Conservation (phyloP, 176 grass and related monocot genomes). For the Lolium perenne region DNA sequence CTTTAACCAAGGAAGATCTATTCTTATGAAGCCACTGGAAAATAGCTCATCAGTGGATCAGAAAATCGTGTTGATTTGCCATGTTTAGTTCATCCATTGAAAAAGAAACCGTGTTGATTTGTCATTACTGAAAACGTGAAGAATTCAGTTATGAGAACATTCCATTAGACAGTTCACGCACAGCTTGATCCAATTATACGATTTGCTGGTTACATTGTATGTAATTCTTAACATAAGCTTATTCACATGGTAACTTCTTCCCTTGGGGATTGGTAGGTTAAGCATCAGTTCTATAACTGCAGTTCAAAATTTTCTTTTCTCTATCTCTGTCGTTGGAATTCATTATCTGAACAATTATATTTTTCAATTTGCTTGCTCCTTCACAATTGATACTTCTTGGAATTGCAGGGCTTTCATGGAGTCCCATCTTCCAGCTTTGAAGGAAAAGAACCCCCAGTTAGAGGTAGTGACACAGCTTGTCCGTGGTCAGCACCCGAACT, state of each 20-base stretch:
- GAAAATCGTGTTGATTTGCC: not conserved
- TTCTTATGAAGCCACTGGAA: not conserved
- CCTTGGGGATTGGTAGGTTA: not conserved
- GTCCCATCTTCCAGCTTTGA: slow-evolving; percentile 67
- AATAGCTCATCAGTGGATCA: not conserved
- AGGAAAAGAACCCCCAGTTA: slow-evolving; percentile 75
- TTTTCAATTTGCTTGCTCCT: not conserved
- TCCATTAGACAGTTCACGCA: not conserved
- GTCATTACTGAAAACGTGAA: not conserved
- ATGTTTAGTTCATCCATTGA: not conserved
- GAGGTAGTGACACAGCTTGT: slow-evolving; percentile 64
- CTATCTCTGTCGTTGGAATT: not conserved
- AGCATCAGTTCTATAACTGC: not conserved
- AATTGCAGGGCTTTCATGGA: slow-evolving; percentile 89
- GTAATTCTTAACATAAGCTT: not conserved
- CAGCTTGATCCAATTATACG: not conserved
- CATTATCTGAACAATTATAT: slow-evolving; percentile 1
- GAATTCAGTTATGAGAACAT: not conserved
- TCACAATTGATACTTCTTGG: not conserved
- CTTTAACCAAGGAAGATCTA: not conserved
- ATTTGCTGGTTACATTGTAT: not conserved
- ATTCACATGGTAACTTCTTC: not conserved
- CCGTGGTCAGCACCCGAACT: slow-evolving; percentile 82
- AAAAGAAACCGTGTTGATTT: not conserved
- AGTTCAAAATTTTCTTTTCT: not conserved